Base-by-base conservation (phyloP, 495 filamentous ascomycete genomes). In the Rusavskia elegans region DNA sequence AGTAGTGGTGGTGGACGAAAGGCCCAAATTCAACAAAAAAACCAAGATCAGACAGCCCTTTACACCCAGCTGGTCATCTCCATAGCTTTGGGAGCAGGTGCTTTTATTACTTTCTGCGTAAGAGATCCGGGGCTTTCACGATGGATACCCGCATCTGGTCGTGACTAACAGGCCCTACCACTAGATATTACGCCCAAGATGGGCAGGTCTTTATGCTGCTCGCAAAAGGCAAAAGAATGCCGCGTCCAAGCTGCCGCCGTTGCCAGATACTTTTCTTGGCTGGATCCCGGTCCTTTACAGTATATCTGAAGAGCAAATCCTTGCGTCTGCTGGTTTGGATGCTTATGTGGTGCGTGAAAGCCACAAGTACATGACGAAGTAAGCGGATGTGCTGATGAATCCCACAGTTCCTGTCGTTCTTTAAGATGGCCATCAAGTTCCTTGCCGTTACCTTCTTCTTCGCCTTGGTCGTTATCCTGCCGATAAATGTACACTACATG, bases 241-340 rank as follows among this genome's bases (percentile, higher is more conserved):
- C 23, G 79, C 83, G n/a, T 77, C 80, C n/a, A 68, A 71, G 13
- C 70, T 97, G 29, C 93, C 93, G 5, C 78, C 83, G 41, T 80
- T 99, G 6, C 89, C 93, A 44, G 79, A 88, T 60, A 82, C 75
- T 35, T 81, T 95, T 59, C 85, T 97, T 56, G 92, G 89, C 61
- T 99, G 93, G 93, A 92, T 97, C 32, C 82, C 87, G 2, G 78
- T 81, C 10, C 70, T 99, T n/a, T 92, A 90, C 72, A 72, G 68
- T 48, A 85, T 99, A 48, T 87, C 84, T 13, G 89, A 97, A 42
- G 78, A 94, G 60, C 81, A 97, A 64, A 79, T 97, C 20, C 72
- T 99, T 44, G 80, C 83, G 37, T 92, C 90, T 29, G 89, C 89
- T 13, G 93, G 93, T 0, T 72, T 99, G 44, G 93, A 99, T 70